Percentiles rank a stretch among this genome's conserved stretches.
These are phyloP conservation scores for Sarcomyxa edulis DNA, from an alignment of 768 basidiomycete genomes.

Conservation along the genomic window DNA sequence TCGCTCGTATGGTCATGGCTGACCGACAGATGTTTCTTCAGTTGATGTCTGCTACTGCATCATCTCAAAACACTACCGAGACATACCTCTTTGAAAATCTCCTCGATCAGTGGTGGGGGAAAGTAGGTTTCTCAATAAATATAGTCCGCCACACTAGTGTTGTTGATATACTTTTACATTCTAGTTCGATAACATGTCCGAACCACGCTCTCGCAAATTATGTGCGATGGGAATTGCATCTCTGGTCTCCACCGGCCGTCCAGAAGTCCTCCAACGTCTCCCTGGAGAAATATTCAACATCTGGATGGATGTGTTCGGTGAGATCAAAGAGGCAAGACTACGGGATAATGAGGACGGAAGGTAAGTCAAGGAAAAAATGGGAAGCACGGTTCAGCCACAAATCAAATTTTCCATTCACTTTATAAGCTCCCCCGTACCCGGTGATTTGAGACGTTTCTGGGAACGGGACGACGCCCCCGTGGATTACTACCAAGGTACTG, in stretches of 20 bases:
- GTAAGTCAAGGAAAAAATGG: constrained; percentile 21
- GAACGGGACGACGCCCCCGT: constrained; percentile 55
- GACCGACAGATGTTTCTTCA: constrained; percentile 66
- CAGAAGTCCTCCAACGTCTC: constrained; percentile 67
- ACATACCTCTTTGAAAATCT: constrained; percentile 56
- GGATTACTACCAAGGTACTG: constrained; percentile 55
- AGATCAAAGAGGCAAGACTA: constrained; percentile 61
- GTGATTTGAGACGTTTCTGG: constrained; percentile 61
- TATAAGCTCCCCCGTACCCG: constrained; percentile 18
- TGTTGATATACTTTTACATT: not conserved
- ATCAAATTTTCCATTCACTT: constrained; percentile 5
- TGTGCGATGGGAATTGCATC: constrained; percentile 77
- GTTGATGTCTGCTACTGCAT: constrained; percentile 61
- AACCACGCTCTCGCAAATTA: constrained; percentile 79
- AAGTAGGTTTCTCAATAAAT: constrained; percentile 56
- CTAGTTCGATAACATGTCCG: constrained; percentile 90
- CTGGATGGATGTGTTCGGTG: constrained; percentile 87
- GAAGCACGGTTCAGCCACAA: not conserved
- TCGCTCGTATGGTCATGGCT: constrained; percentile 67
- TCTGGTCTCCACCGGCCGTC: constrained; percentile 69
- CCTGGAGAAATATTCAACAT: constrained; percentile 76
- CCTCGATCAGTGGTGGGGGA: constrained; percentile 79
- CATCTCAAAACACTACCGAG: constrained; percentile 41
- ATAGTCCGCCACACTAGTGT: not conserved
- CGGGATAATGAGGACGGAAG: constrained; percentile 30